Percentiles rank a stretch among this genome's conserved stretches.
Conservation (phyloP, 306 rosid genomes). For the Inga laurina region DNA sequence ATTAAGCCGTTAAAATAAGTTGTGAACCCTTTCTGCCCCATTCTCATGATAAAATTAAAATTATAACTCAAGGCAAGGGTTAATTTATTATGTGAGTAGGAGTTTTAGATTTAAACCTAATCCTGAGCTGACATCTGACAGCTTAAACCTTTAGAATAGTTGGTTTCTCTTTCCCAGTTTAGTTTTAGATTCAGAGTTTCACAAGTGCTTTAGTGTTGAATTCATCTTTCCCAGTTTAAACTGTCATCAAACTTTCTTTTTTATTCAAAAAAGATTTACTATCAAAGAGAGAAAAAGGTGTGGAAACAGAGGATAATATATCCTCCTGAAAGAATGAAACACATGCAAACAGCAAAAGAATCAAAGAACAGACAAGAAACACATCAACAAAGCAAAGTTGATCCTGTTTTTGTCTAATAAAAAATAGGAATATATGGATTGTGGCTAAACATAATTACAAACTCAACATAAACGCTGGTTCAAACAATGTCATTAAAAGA, state of each 20-base stretch:
- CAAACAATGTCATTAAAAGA: conserved; percentile 18
- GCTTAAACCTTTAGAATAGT: background rate
- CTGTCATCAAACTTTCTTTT: background rate
- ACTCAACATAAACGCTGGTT: conserved; percentile 1
- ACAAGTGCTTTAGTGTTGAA: background rate
- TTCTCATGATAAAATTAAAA: background rate
- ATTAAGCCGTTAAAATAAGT: background rate
- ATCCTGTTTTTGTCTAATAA: background rate
- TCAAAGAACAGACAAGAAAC: background rate
- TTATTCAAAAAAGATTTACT: background rate
- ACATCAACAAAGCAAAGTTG: background rate
- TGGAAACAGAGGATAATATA: background rate
- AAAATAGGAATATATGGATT: background rate
- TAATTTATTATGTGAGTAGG: background rate
- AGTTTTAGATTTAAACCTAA: background rate
- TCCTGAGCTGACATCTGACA: background rate
- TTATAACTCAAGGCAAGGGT: background rate
- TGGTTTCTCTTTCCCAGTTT: background rate
- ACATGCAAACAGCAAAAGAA: background rate
- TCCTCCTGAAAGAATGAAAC: background rate
- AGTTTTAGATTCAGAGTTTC: no score
- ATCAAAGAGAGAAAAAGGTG: background rate
- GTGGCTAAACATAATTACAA: conserved; percentile 7
- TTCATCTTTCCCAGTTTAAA: background rate
- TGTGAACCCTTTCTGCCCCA: background rate